Base-by-base conservation (phyloP, 2,329 filamentous ascomycete species). In the Corynespora cassiicola region DNA sequence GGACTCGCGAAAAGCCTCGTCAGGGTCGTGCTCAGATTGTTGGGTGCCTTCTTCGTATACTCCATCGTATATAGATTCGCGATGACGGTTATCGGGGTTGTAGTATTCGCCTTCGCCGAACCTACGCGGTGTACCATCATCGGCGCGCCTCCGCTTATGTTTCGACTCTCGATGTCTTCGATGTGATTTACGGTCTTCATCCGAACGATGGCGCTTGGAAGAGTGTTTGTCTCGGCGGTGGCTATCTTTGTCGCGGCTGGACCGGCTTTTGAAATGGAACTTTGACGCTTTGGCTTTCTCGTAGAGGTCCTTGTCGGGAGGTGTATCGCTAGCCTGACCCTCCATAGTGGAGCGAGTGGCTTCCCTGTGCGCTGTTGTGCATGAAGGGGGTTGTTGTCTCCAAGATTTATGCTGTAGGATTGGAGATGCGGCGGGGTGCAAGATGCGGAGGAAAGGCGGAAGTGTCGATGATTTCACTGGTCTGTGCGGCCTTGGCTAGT, bases 1-100 rank as follows among this genome's bases (percentile, higher is more conserved):
- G 1, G 90, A 96, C 67, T 95, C 89, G 19, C 89, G 85, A 66
- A 99, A 99, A 1, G 92, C 90, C 0, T 79, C 75, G 25, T 90
- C 85, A 0, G 88, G 78, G 52, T 87, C 51, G 7, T 42, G 16
- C 9, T 23, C 39, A 11, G 54, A 68, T 63, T 30, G 63, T 43
- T 14, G 43, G 6, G 66, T 65, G 28, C 69, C 62, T 29, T 71
- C 53, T 31, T 45, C 56, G n/a, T 54, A 43, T 17, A 63, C 30
- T 7, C 49, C 50, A 30, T 65, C 57, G 40, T 52, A 61, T n/a
- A 65, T 29, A 5, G 64, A 62, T 42, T 68, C 58, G 39, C 63
- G 64, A 37, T 61, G 39, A 15, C 60, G 47, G 30, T 58, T 42
- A 20, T 61, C 47, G 1, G 62, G 56, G 36, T 66, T 50, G 36